These are phyloP conservation scores for Henningerozyma blattae DNA, from an alignment of 805 yeast genomes.

Conservation along the genomic window DNA sequence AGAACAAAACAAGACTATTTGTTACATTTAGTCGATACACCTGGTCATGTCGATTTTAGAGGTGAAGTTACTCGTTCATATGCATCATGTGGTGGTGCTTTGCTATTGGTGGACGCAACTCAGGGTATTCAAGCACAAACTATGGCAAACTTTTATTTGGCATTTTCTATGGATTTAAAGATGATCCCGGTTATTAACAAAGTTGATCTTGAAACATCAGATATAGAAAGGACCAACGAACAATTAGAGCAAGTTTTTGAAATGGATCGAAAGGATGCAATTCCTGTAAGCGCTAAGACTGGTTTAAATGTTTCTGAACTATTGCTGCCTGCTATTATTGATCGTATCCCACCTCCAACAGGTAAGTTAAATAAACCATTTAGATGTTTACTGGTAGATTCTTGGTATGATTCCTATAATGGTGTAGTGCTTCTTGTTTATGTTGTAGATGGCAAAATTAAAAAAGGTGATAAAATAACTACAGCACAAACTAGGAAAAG, in stretches of 20 bases:
- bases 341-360: conserved; percentile 67
- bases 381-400: conserved; percentile 57
- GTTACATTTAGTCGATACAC: conserved; percentile 88
- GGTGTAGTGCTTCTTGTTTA: conserved; percentile 83
- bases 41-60: conserved; percentile 95
- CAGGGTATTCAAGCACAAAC: conserved; percentile 98
- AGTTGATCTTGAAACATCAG: conserved; percentile 74
- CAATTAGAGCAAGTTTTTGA: conserved; percentile 84
- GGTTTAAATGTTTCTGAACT: conserved; percentile 61
- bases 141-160: conserved; percentile 90
- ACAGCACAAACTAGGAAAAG: conserved; percentile 66
- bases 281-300: conserved; percentile 85
- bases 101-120: conserved; percentile 81
- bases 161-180: conserved; percentile 71
- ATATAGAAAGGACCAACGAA: conserved; percentile 65
- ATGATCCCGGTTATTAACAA: conserved; percentile 86
- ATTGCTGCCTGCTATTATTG: conserved; percentile 72
- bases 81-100: conserved; percentile 93
- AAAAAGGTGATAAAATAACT: conserved; percentile 60
- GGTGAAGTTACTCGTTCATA: conserved; percentile 82
- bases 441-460: conserved; percentile 71
- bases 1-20: conserved; percentile 57
- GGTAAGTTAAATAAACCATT: conserved; percentile 56
- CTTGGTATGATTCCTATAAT: conserved; percentile 90
- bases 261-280: conserved; percentile 56